Evolutionary conservation across 768 basidiomycete genomes (phyloP), one percentile per base, ranked within the genome.

Genomic region (Pulveroboletus frians): DNA sequence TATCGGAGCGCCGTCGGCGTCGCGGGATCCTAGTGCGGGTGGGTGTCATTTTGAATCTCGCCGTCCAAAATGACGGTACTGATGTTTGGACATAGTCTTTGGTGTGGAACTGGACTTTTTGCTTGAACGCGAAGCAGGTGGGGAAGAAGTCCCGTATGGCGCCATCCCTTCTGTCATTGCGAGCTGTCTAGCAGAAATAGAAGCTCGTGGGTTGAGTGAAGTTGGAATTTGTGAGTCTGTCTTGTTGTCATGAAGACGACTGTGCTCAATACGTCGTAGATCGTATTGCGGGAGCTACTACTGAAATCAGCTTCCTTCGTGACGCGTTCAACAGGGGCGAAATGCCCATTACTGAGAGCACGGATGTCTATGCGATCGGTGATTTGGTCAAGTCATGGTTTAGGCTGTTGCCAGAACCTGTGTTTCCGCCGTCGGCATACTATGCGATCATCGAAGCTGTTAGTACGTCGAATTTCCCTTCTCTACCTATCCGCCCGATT

Each of bases 341-440:
- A 59, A 76, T 71, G 58, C 85, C 85, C 1, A 76, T 85, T 58
- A 69, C 76, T 31, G 63, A 72, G 31, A 71, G 65, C 21, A 81
- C 81, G 1, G 91, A 93, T 58, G 84, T 92, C 37, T 84, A 91
- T 65, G 86, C 87, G 30, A 79, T 92, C 32, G 83, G 89, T 51
- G 91, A 91, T 61, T 69, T 88, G 51, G 77, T 93, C 62, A 92
- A 92, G 70, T 79, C 84, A 0, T 92, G 88, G 88, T 85, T 92
- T 73, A 80, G 91, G 30, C 71, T 85, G 11, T 72, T 93, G 14
- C 90, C 91, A 10, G 86, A 88, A 52, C 82, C 88, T 9, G 69
- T 92, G 31, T 85, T 93, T 67, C 87, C 88, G 23, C 67, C 84
- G 15, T 66, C 75, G 7, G 78, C 78, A 3, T 92, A 91, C 63